phyloP scores from a whole-genome alignment of 805 yeast species.

The Kodamaea nitidulidarum region DNA sequence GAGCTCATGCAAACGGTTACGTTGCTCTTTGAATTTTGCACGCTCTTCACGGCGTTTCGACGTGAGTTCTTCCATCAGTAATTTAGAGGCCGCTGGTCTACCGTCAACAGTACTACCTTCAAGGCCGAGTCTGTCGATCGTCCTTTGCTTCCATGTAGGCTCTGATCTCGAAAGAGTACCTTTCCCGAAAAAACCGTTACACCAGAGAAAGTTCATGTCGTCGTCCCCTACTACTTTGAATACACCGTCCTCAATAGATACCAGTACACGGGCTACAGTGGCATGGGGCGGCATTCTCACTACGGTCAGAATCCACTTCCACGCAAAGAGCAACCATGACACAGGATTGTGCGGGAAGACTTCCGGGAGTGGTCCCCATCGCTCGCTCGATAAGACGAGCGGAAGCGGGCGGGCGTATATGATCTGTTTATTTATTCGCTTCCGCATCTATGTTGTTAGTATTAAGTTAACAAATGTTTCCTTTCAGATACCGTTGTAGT shows the following conservation, averaged over 20 bases:
- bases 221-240: slow-evolving; percentile 41
- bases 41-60: slow-evolving; percentile 67
- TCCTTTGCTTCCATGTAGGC: slow-evolving; percentile 82
- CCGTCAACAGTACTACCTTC: slow-evolving; percentile 13
- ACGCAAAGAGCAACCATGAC: slow-evolving; percentile 52
- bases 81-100: slow-evolving; percentile 11
- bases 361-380: slow-evolving; percentile 45
- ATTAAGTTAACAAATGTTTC: slow-evolving; percentile 5
- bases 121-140: slow-evolving; percentile 49
- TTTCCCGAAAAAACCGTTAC: slow-evolving; percentile 88
- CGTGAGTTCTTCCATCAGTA: slow-evolving; percentile 74
- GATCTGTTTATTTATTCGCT: slow-evolving; percentile 27
- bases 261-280: slow-evolving; percentile 16
- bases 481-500: slow-evolving; percentile 96
- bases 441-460: slow-evolving; percentile 22
- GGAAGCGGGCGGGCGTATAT: slow-evolving; percentile 55
- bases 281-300: slow-evolving; percentile 22
- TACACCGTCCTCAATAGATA: slow-evolving; percentile 21
- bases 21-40: slow-evolving; percentile 61
- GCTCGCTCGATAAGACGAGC: slow-evolving; percentile 35
- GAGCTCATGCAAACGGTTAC: slow-evolving; percentile 47
- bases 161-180: slow-evolving; percentile 87
- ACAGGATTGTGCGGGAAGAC: slow-evolving; percentile 63
- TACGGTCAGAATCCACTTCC: slow-evolving; percentile 19
- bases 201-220: slow-evolving; percentile 66